Evolutionary conservation across 179 eudicot species (phyloP).

Genomic region (Carnegiea gigantea): DNA sequence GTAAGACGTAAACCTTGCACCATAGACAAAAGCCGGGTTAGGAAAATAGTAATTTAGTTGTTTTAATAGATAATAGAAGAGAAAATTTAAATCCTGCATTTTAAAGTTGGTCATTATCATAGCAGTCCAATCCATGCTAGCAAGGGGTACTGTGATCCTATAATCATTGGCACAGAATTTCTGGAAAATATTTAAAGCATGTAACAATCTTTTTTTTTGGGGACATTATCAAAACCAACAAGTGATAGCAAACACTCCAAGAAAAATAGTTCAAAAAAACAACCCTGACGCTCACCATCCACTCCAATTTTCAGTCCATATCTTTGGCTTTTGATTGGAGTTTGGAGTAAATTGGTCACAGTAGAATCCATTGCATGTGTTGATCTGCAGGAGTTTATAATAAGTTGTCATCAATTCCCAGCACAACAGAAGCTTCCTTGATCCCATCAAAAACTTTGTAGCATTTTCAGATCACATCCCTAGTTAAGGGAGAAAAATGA

Average conservation of each 20-base stretch:
- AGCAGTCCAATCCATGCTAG: not conserved
- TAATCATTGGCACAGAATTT: not conserved
- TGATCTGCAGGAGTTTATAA: conserved; percentile 47
- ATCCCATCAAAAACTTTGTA: not conserved
- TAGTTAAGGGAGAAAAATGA: not conserved
- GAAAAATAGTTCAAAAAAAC: not conserved
- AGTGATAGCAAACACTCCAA: not conserved
- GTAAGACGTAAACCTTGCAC: conserved; percentile 66
- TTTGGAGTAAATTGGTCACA: conserved; percentile 76
- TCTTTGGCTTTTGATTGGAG: conserved; percentile 59
- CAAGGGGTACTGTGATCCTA: not conserved
- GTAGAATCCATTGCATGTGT: conserved; percentile 83
- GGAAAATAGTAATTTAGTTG: not conserved
- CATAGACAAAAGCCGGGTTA: conserved; percentile 1
- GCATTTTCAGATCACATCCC: not conserved
- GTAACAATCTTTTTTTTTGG: too few species aligned
- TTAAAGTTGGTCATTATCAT: not conserved
- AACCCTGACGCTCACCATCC: conserved; percentile 53
- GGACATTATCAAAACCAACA: not conserved
- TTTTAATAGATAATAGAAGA: not conserved
- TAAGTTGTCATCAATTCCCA: not conserved
- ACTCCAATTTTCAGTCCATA: conserved; percentile 91
- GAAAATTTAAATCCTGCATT: not conserved
- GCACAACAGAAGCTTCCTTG: not conserved
- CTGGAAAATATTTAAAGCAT: too few species aligned